Base-by-base conservation (phyloP, 1,284 basidiomycete genomes). In the Lentinus polychrous region DNA sequence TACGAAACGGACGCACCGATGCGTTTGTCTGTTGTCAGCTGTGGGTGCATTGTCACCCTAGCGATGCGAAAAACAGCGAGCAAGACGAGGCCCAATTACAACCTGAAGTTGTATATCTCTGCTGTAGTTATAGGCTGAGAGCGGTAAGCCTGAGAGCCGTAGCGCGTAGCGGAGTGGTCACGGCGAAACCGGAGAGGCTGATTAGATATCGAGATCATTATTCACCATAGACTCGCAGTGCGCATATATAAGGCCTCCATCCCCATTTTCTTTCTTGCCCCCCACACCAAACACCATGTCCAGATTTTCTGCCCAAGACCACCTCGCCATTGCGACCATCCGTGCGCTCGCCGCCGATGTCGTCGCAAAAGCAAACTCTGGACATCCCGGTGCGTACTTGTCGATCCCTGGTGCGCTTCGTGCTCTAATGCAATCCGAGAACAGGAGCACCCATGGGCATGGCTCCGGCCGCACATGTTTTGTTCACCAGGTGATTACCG, bases 391-490 rank as follows among this genome's bases (percentile, higher is more conserved):
- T 85, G 49, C 55, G 66, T 62, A 54, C 23, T 36, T 10, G 22
- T 34, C 35, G 15, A 15, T 8, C 10, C 22, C 41, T 37, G 18
- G 36, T 24, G 39, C 20, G 39, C 8, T 40, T 18, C 11, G 14
- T 32, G 43, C 55, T 12, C 14, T 41, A 35, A 50, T 38, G 39
- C 20, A 18, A 40, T 40, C 17, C 4, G n/a, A 27, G 10, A 36
- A 31, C 48, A 64, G 86, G 88, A 69, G 92, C 91, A 43, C 92
- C 92, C 48, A 86, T 94, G 90, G 88, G 91, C 59, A 83, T 94
- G 86, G 91, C 92, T 15, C 91, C 92, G 27, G 86, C 77, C 51
- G 84, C 92, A 54, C 92, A 96, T 64, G 74, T 95, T 53, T 81
- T 96, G 35, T 95, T 86, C 71, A 80, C 86, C 52, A 77, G 81